Conservation (phyloP, 352 stramenopile species). For the Thalassiosira oceanica region DNA sequence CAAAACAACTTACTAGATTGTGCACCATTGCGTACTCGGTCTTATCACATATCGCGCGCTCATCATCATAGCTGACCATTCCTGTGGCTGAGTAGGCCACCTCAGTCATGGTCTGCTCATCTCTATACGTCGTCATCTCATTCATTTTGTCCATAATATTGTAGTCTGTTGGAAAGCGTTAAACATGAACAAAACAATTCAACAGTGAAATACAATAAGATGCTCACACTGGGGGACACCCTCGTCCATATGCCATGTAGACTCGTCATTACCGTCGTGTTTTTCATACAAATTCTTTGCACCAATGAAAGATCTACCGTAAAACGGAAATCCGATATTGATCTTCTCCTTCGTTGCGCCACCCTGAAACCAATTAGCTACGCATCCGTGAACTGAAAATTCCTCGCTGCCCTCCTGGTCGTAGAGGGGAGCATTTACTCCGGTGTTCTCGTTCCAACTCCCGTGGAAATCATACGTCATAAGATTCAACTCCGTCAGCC, state of each 20-base stretch:
- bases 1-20: constrained; percentile 27
- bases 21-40: constrained; percentile 27
- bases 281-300: neutral
- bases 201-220: neutral
- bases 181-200: neutral
- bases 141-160: constrained; percentile 19
- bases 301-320: constrained; percentile 15
- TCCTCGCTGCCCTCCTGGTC: constrained; percentile 8
- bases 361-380: constrained; percentile 6
- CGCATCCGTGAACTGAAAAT: constrained; percentile 14
- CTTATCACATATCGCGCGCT: constrained; percentile 41
- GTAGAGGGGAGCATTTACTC: constrained; percentile 19
- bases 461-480: constrained; percentile 35
- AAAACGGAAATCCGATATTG: constrained; percentile 31
- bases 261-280: constrained; percentile 18
- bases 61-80: constrained; percentile 32
- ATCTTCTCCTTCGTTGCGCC: constrained; percentile 18
- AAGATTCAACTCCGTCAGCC: constrained; percentile 25
- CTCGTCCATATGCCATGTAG: constrained; percentile 26
- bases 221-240: constrained; percentile 25
- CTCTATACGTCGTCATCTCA: constrained; percentile 13
- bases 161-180: constrained; percentile 18
- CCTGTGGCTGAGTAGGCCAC: constrained; percentile 16
- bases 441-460: constrained; percentile 4
- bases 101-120: constrained; percentile 31